phyloP scores from a whole-genome alignment of 2,329 filamentous ascomycete genomes.

The Colletotrichum liriopes region DNA sequence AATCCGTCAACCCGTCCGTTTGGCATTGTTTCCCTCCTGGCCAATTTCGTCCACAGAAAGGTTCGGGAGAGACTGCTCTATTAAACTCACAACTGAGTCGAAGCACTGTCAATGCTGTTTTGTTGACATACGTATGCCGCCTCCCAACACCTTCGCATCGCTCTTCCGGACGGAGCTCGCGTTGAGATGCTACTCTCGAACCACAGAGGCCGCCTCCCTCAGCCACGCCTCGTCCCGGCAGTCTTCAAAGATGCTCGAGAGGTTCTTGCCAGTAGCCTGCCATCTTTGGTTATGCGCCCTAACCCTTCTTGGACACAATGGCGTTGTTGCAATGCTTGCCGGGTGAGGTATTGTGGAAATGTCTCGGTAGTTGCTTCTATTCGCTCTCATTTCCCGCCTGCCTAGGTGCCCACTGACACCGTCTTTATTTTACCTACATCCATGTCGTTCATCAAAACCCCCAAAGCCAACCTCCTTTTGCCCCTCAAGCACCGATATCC shows the following conservation, averaged over 20 bases:
- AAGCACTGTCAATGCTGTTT: background rate
- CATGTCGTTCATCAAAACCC: too few species aligned
- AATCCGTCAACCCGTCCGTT: background rate
- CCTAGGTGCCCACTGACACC: background rate
- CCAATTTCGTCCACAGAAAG: slow-evolving; percentile 1
- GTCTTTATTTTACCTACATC: background rate
- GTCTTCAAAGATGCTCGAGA: background rate
- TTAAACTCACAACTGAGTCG: background rate
- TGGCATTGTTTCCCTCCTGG: background rate
- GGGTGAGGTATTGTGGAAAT: background rate
- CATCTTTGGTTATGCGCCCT: background rate
- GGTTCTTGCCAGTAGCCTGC: background rate
- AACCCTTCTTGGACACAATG: background rate
- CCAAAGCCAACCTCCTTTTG: too few species aligned
- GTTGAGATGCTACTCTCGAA: background rate
- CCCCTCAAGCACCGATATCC: too few species aligned
- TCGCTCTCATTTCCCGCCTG: background rate
- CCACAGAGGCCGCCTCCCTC: background rate
- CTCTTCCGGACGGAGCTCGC: background rate
- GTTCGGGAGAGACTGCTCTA: background rate
- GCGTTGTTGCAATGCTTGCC: background rate
- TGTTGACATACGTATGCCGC: background rate
- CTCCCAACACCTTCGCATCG: background rate
- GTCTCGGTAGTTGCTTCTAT: background rate
- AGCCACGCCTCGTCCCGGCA: background rate